Base-by-base conservation (phyloP, 2,329 filamentous ascomycete genomes). In the Colletotrichum sp. region DNA sequence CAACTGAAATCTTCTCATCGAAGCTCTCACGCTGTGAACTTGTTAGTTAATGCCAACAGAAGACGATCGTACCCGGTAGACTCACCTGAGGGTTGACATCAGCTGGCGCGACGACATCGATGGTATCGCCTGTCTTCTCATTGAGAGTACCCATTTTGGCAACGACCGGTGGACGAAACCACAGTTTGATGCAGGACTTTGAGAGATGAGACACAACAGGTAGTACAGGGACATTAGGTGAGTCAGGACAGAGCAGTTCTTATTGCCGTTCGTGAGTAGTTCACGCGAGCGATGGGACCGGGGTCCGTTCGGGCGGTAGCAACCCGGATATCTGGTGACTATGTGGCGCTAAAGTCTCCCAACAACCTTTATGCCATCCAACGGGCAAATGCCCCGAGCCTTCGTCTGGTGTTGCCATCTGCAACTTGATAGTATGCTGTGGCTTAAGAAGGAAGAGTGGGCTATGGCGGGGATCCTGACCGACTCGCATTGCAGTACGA, bases 1-100 rank as follows among this genome's bases (percentile, higher is more conserved):
- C 72, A 5, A 74, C 55, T 3, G 72, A 71, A n/a, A 67, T 55
- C 28, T 74, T 71, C 34, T 61, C 72, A 16, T 71, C 67, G 30
- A 74, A 61, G 30, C 52, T 67, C 3, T 67, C 67, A 4, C 30
- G 59, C 72, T 74, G 3, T 12, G 6, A 1, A 16, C 2, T 6
- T 3, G 4, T 74, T 13, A 65, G 32, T 3, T 3, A 1, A 48
- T 21, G 43, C 10, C 16, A 48, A 13, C 3, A 13, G 1, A 18
- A 34, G 6, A 21, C 0, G 0, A 26, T 59, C 6, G 7, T 10
- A 15, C 2, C 6, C 13, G 9, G 7, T 5, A 4, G 21, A 21
- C 28, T 30, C 8, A 71, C 21, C 8, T 26, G 48, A 18, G 34
- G 32, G 28, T 21, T 52, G 5, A 24, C 36, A 9, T 71, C 21